Evolutionary conservation across 1,284 basidiomycete species (phyloP), one percentile per base, ranked within the genome.

Genomic region (Amylostereum areolatum): DNA sequence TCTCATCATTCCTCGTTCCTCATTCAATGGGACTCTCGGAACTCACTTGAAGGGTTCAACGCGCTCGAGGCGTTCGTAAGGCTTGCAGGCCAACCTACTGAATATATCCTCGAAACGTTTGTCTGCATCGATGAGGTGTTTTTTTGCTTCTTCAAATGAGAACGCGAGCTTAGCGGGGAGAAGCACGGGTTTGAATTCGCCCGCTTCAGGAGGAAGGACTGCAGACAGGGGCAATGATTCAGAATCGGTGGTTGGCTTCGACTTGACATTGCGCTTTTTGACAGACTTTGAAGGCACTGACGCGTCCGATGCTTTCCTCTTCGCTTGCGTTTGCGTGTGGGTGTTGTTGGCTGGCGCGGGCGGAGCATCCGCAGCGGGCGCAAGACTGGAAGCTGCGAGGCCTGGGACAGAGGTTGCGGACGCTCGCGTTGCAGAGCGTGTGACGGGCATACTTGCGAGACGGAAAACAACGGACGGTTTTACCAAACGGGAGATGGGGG

Each of bases 11-110:
- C 25, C 37, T 35, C 28, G 27, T 42, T 28, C 27, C 4, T 9
- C 11, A n/a, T 6, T 6, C 9, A n/a, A n/a, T 42, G 25, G 43
- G 40, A 42, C 25, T 30, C 18, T 18, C 25, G 31, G 33, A 11
- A 55, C 66, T 35, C 52, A 86, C 85, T 78, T 75, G 62, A 91
- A 92, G 2, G 89, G 88, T 62, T 89, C 84, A 24, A 89, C 73
- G 34, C 72, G 70, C 58, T 89, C 83, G 24, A 88, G 68, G 3
- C 77, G 70, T 60, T 92, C 81, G 60, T 83, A 94, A 2, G 89
- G 89, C 53, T 78, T 82, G 63, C 90, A 91, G 36, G 69, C 66
- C 55, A 90, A 65, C 48, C 73, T 71, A 34, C 68, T 61, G 61
- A 94, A 92, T 3, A 94, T 58, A 30, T 78, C 74, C 50, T 72